Conservation (phyloP, 2,329 filamentous ascomycete genomes). For the Talaromyces verruculosus region DNA sequence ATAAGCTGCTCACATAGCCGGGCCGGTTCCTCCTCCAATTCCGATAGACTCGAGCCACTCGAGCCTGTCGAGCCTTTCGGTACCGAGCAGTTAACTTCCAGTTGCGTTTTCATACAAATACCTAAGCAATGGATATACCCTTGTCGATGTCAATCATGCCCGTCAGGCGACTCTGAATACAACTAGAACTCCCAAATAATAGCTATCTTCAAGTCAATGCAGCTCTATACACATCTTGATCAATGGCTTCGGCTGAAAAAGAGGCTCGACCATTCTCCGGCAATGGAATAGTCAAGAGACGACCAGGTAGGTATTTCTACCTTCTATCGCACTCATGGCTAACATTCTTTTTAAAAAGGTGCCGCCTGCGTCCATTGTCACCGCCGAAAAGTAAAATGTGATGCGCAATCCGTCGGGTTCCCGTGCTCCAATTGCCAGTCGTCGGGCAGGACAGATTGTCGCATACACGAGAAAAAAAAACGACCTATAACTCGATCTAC, state of each 20-base stretch:
- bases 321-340: neutral
- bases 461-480: slow-evolving; percentile 54
- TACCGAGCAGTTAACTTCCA: neutral
- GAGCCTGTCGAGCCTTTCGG: neutral
- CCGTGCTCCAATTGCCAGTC: slow-evolving; percentile 53
- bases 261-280: slow-evolving; percentile 33
- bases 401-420: slow-evolving; percentile 48
- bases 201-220: slow-evolving; percentile 18
- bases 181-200: neutral
- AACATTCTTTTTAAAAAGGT: slow-evolving; percentile 24
- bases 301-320: slow-evolving; percentile 33
- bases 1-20: neutral
- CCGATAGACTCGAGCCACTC: neutral
- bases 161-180: neutral
- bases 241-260: slow-evolving; percentile 41
- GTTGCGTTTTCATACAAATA: neutral
- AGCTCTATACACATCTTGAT: slow-evolving; percentile 20
- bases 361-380: slow-evolving; percentile 53
- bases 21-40: neutral
- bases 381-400: slow-evolving; percentile 54
- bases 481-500: slow-evolving; percentile 44
- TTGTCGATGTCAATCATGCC: neutral
- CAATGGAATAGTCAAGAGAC: slow-evolving; percentile 42
- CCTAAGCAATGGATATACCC: neutral
- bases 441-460: slow-evolving; percentile 46